phyloP scores from a whole-genome alignment of 176 grass and related monocot species.

The Raddia guianensis region DNA sequence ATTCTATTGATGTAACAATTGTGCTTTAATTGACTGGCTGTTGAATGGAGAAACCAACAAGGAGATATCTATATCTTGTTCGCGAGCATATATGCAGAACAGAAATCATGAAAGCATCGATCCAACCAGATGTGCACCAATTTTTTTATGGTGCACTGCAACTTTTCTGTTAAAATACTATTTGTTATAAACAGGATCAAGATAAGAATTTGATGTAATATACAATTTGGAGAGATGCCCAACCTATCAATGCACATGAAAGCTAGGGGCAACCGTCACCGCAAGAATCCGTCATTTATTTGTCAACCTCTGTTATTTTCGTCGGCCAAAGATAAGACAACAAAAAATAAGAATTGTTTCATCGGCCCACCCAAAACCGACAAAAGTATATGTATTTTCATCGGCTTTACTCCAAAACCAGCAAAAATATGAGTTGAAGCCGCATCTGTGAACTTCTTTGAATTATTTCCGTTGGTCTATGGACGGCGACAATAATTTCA shows the following conservation, averaged over 20 bases:
- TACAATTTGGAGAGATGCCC: not conserved
- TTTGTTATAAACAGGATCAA: slow-evolving; percentile 23
- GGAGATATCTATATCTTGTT: slow-evolving; percentile 11
- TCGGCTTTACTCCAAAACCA: no score
- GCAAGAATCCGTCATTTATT: no score
- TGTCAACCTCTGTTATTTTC: no score
- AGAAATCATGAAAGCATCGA: slow-evolving; percentile 24
- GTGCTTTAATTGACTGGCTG: not conserved
- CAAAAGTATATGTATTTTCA: no score
- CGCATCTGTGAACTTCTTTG: no score
- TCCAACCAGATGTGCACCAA: not conserved
- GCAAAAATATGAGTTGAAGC: no score
- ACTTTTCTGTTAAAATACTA: not conserved
- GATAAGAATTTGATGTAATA: not conserved
- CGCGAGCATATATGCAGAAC: not conserved
- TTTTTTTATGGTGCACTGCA: not conserved
- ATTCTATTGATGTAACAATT: not conserved
- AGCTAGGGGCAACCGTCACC: not conserved
- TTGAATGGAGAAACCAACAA: slow-evolving; percentile 2
- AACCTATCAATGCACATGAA: slow-evolving; percentile 4
- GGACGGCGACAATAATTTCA: no score
- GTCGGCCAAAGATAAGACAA: no score
- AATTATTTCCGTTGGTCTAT: no score
- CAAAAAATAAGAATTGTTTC: no score
- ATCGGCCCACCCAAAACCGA: no score